phyloP scores from a whole-genome alignment of 1,139 yeast genomes.

The Kurtzmaniella quercitrusa region DNA sequence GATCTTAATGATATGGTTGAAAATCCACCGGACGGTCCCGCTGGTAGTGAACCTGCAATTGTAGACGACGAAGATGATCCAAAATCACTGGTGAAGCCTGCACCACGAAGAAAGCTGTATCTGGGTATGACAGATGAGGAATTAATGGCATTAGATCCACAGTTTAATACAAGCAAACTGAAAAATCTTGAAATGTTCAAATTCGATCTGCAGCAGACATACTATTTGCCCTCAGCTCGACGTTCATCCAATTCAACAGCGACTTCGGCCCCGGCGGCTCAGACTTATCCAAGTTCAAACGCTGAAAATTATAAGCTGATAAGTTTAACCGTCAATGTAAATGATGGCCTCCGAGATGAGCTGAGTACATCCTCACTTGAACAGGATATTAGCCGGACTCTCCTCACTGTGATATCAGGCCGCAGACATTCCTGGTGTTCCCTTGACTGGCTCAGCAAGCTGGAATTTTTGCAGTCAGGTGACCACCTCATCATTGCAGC shows the following conservation, averaged over 20 bases:
- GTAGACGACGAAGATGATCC: slow-evolving; percentile 7
- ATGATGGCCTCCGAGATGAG: slow-evolving; percentile 20
- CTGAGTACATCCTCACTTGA: slow-evolving; percentile 7
- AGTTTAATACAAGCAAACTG: slow-evolving; percentile 36
- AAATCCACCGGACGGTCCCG: slow-evolving; percentile 12
- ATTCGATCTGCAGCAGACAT: slow-evolving; percentile 38
- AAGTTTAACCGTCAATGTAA: slow-evolving; percentile 36
- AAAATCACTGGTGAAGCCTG: slow-evolving; percentile 7
- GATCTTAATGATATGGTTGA: slow-evolving; percentile 21
- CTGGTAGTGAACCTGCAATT: slow-evolving; percentile 2
- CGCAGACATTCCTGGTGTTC: slow-evolving; percentile 46
- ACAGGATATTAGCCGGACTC: slow-evolving; percentile 19
- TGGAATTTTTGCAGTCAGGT: slow-evolving; percentile 31
- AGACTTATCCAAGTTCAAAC: slow-evolving; percentile 30
- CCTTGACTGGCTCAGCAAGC: slow-evolving; percentile 33
- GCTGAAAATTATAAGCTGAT: slow-evolving; percentile 41
- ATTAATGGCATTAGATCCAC: slow-evolving; percentile 56
- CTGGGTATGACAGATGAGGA: slow-evolving; percentile 65
- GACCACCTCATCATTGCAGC: slow-evolving; percentile 39
- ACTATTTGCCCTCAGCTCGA: slow-evolving; percentile 22
- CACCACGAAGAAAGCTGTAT: slow-evolving; percentile 47
- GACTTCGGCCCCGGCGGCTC: slow-evolving; percentile 5
- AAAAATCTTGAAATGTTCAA: slow-evolving; percentile 33
- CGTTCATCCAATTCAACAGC: background rate
- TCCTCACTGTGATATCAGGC: slow-evolving; percentile 37